A percentile compares a stretch with the other conserved stretches of the same genome.
phyloP scores from a whole-genome alignment of 257 asterid species.

The Nicotiana obtusifolia region DNA sequence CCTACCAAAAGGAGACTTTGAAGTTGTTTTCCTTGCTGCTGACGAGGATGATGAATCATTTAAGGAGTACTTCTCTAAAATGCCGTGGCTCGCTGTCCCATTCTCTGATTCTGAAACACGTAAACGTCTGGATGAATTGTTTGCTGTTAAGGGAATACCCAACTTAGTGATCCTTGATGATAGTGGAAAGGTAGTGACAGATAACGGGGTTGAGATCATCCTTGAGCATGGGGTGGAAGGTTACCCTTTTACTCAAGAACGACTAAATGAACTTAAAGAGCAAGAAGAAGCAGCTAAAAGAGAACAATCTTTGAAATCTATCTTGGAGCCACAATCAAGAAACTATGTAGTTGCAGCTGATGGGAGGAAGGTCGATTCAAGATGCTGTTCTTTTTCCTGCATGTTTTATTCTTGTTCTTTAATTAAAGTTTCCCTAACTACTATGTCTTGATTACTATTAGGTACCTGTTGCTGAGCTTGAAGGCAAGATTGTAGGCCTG shows the following conservation, averaged over 20 bases:
- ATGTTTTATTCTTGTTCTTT: neutral
- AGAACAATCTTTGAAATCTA: conserved; percentile 60
- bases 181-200: conserved; percentile 46
- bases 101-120: conserved; percentile 67
- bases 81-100: conserved; percentile 95
- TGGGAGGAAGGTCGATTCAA: conserved; percentile 52
- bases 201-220: conserved; percentile 44
- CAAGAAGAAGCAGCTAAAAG: conserved; percentile 57
- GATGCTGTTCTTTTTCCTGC: neutral
- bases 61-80: conserved; percentile 53
- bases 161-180: conserved; percentile 60
- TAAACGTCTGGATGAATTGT: conserved; percentile 34
- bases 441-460: conserved; percentile 14
- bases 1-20: conserved; percentile 43
- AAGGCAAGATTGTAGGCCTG: conserved; percentile 71
- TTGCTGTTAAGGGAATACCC: conserved; percentile 67
- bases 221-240: conserved; percentile 61
- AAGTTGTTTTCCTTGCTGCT: conserved; percentile 59
- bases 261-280: conserved; percentile 38
- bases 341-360: conserved; percentile 60
- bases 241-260: conserved; percentile 60
- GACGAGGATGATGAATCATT: conserved; percentile 63
- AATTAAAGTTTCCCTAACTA: neutral
- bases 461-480: conserved; percentile 69
- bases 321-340: conserved; percentile 47